Base-by-base conservation (phyloP, 257 asterid species). In the Euphrasia confusa region DNA sequence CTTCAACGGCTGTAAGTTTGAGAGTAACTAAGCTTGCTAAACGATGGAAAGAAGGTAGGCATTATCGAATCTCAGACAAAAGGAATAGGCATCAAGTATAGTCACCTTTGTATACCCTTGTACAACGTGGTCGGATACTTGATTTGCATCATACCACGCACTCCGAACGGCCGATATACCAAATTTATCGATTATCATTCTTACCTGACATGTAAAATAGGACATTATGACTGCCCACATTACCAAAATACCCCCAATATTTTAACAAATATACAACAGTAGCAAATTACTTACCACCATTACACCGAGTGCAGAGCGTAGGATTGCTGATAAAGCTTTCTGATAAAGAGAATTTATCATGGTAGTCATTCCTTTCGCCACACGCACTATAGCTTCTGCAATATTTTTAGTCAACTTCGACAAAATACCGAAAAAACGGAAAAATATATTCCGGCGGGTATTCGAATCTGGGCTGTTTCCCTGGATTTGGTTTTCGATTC, bases 91-190 rank as follows among this genome's bases (percentile, higher is more conserved):
- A 50, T n/a, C 64, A 44, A 54, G 57, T 64, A 35, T 35, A 28
- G 30, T 76, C 77, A 92, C 99, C 95, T 86, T 92, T 66, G 95
- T 90, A 65, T 92, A 89, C 63, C 99, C 95, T 75, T 79, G 88
- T 65, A 87, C 18, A 72, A 85, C 78, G 67, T 80, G 85, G 69
- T 92, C 99, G 11, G 88, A 82, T 42, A 89, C 88, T 80, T 86
- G 88, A 17, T 73, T 83, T 24, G 96, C 63, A 71, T 89, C 94
- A 63, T 83, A 89, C 99, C 99, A 89, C 15, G 99, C 78, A 72
- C 73, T 54, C 42, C 84, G 86, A 68, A 92, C 70, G 7, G 85
- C 96, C 59, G 77, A 49, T 75, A 72, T 52, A 55, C 99, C 99
- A 45, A 92, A 89, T 75, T 80, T 89, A 60, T 72, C 64, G 17